Evolutionary conservation across 1,284 basidiomycete genomes (phyloP), one percentile per base, ranked within the genome.

Genomic region (Marasmius fiardii): DNA sequence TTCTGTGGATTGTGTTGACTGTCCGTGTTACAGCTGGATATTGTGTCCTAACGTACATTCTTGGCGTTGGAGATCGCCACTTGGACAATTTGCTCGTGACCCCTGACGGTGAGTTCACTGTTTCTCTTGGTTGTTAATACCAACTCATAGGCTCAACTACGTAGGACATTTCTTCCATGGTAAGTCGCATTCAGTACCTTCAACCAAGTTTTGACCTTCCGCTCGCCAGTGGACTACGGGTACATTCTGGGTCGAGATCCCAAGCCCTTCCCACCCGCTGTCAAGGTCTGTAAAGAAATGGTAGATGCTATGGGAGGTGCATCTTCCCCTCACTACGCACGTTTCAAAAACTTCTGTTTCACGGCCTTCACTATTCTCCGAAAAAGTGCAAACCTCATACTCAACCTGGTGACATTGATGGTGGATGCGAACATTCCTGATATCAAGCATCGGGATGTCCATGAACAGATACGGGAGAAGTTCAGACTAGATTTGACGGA

Each of bases 211-310:
- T 34, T 20, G 47, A 37, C 58, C 47, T 63, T 67, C 11, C 64
- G 52, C 51, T 39, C 34, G 45, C 0, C 64, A 94, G 96, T 99
- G 61, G 97, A 99, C 71, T 99, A 99, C 68, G 96, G 97, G 2
- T 99, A 98, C 73, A 99, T 99, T 64, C 82, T 99, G 7, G 96
- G 96, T 2, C 88, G 95, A 6, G 97, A 99, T 67, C 97, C 97
- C 0, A 99, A 99, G 69, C 95, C 95, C 0, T 98, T 97, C 68
- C 95, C 97, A 4, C 97, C 97, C 1, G 92, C 95, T 1, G 95
- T 99, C 64, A 99, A 99, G 71, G 92, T 99, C 26, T 97, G 95
- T 74, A 96, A 97, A 65, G 97, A 99, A 69, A 99, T 99, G 97
- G 94, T 99, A 0, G 97, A 99, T 66, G 95, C 92, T 7, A 98